Percentiles rank a stretch among this genome's conserved stretches.
These are phyloP conservation scores for Ganoderma multipileum DNA, from an alignment of 1,284 basidiomycete genomes.

Conservation along the genomic window DNA sequence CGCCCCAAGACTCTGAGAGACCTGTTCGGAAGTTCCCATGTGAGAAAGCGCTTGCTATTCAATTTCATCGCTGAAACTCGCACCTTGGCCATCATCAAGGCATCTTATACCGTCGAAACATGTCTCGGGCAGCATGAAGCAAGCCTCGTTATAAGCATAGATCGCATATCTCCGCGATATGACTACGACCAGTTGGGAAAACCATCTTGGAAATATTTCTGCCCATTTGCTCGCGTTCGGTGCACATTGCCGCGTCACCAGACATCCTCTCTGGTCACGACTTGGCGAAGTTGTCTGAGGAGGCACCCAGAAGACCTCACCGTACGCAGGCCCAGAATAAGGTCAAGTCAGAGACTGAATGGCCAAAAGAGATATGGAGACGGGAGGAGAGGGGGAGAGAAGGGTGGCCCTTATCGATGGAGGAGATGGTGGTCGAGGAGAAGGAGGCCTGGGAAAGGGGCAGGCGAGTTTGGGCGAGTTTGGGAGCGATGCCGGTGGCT, in stretches of 20 bases:
- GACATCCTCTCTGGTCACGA: neutral
- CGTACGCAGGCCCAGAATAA: neutral
- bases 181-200: neutral
- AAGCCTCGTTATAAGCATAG: neutral
- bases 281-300: neutral
- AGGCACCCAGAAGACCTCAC: neutral
- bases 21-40: slow-evolving; percentile 1
- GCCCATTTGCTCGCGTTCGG: neutral
- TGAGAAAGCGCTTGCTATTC: neutral
- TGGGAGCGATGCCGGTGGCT: slow-evolving; percentile 31
- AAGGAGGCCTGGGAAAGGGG: slow-evolving; percentile 38
- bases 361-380: neutral
- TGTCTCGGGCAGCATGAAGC: neutral
- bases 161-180: neutral
- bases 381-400: neutral
- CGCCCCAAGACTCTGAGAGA: neutral
- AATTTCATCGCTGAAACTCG: neutral
- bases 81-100: neutral
- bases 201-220: neutral
- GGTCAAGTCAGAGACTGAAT: neutral
- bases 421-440: slow-evolving; percentile 47
- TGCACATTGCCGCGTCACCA: neutral
- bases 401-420: slow-evolving; percentile 19
- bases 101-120: neutral
- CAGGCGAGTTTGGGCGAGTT: slow-evolving; percentile 24